These are phyloP conservation scores for Dactylis glomerata DNA, from an alignment of 176 grass and related monocot genomes.

Conservation along the genomic window DNA sequence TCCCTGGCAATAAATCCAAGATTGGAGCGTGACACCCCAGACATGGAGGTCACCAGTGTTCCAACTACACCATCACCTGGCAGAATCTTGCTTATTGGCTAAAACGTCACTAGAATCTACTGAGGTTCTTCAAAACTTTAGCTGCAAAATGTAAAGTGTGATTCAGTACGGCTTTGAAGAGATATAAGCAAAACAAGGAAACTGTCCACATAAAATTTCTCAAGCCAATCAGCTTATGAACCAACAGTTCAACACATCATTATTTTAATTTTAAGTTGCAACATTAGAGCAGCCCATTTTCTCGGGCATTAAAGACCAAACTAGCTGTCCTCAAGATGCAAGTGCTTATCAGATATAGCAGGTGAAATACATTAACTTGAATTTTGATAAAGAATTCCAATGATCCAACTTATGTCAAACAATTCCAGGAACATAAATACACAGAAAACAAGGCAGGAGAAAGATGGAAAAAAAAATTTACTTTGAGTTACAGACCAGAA, in stretches of 20 bases:
- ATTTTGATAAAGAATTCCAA: background rate
- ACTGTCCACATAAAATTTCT: background rate
- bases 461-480: background rate
- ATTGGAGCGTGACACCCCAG: slow-evolving; percentile 47
- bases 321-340: background rate
- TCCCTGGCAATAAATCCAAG: slow-evolving; percentile 48
- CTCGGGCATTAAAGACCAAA: background rate
- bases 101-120: background rate
- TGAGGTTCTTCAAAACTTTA: background rate
- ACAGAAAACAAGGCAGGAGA: background rate
- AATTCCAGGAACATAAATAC: background rate
- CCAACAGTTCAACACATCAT: background rate
- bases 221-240: background rate
- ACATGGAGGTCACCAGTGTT: slow-evolving; percentile 38
- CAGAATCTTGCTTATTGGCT: slow-evolving; percentile 10
- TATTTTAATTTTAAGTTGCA: background rate
- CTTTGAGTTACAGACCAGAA: background rate
- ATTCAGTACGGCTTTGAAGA: background rate
- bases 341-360: background rate
- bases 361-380: background rate
- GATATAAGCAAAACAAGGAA: background rate
- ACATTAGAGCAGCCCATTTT: background rate
- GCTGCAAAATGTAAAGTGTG: background rate
- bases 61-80: slow-evolving; percentile 38
- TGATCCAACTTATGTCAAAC: background rate